Evolutionary conservation across 768 basidiomycete species (phyloP).

Genomic region (Flagelloscypha sp.): DNA sequence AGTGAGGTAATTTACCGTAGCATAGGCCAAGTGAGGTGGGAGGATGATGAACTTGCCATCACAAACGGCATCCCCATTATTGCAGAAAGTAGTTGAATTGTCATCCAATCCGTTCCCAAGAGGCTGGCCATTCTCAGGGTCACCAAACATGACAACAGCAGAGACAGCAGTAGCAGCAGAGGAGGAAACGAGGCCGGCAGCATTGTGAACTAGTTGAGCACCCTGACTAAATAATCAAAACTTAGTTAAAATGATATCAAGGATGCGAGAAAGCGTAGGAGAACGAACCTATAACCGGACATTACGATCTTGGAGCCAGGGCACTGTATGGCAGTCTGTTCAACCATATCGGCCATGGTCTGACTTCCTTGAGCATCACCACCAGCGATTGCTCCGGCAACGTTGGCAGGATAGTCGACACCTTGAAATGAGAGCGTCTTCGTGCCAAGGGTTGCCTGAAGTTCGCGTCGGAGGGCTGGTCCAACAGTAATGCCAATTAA

Average conservation of each 20-base stretch:
- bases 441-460: slow-evolving; percentile 9
- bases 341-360: no score
- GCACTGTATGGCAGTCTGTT: no score
- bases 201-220: slow-evolving; percentile 15
- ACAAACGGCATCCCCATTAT: slow-evolving; percentile 9
- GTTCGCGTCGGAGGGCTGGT: slow-evolving; percentile 11
- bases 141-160: slow-evolving; percentile 10
- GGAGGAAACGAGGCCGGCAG: slow-evolving; percentile 10
- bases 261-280: background rate
- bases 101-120: slow-evolving; percentile 5
- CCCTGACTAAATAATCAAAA: slow-evolving; percentile 17
- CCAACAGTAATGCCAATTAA: slow-evolving; percentile 13
- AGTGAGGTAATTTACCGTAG: no score
- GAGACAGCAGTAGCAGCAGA: slow-evolving; percentile 9
- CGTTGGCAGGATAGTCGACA: slow-evolving; percentile 13
- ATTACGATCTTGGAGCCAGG: no score
- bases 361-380: no score
- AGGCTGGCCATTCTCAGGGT: slow-evolving; percentile 9
- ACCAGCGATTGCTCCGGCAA: slow-evolving; percentile 14
- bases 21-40: slow-evolving; percentile 11
- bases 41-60: slow-evolving; percentile 5
- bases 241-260: no score
- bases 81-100: slow-evolving; percentile 10
- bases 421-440: slow-evolving; percentile 13
- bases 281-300: no score